These are phyloP conservation scores for Fusarium protoensiforme DNA, from an alignment of 2,329 filamentous ascomycete species.

Conservation along the genomic window DNA sequence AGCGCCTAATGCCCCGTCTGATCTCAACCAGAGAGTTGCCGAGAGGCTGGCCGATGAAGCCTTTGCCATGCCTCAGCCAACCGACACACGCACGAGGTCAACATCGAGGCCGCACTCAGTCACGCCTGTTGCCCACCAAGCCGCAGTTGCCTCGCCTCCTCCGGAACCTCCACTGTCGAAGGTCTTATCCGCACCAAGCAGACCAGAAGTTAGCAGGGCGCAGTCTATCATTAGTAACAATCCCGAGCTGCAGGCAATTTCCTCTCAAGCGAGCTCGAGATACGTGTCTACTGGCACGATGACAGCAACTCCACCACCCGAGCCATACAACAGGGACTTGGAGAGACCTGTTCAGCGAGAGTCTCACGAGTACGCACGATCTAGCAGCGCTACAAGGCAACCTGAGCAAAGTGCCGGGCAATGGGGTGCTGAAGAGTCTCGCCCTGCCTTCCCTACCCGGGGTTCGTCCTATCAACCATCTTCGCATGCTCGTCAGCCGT, in stretches of 20 bases:
- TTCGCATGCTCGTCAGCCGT: constrained; percentile 40
- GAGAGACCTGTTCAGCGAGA: constrained; percentile 32
- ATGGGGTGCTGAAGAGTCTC: constrained; percentile 33
- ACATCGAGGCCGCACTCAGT: constrained; percentile 47
- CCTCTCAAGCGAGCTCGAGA: constrained; percentile 54
- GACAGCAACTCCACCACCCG: constrained; percentile 71
- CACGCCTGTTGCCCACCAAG: constrained; percentile 40
- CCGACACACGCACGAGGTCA: constrained; percentile 30
- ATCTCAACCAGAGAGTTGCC: constrained; percentile 73
- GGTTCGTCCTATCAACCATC: constrained; percentile 42
- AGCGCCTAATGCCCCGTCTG: constrained; percentile 56
- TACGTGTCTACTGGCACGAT: constrained; percentile 78
- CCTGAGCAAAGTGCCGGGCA: constrained; percentile 30
- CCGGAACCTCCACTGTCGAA: constrained; percentile 50
- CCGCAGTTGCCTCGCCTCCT: constrained; percentile 40
- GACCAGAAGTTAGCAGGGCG: constrained; percentile 67
- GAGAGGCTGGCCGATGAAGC: constrained; percentile 86
- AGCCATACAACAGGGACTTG: constrained; percentile 45
- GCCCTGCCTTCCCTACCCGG: constrained; percentile 28
- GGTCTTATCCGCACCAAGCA: constrained; percentile 53
- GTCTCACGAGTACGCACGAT: constrained; percentile 39
- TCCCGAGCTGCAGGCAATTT: constrained; percentile 69
- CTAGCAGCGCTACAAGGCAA: constrained; percentile 43
- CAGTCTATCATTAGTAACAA: constrained; percentile 72
- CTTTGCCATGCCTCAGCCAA: constrained; percentile 66